Conservation (phyloP, 495 filamentous ascomycete genomes). For the Penicillium parvum region DNA sequence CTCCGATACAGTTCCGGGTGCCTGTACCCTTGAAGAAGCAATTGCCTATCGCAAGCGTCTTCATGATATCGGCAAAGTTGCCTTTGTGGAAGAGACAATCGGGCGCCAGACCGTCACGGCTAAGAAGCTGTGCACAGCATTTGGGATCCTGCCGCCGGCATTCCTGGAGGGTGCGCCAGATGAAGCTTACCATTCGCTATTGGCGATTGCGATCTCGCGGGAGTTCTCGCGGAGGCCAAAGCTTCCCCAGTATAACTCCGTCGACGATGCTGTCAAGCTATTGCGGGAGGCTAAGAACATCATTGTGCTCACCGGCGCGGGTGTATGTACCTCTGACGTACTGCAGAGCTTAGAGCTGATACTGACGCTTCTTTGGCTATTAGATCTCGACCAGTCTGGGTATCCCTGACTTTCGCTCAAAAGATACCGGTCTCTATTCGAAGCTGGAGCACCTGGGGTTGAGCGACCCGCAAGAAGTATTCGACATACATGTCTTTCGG, state of each 20-base stretch:
- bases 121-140: conserved; percentile 87
- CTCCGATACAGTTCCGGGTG: conserved; percentile 42
- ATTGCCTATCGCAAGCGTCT: conserved; percentile 62
- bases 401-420: conserved; percentile 66
- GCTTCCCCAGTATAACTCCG: conserved; percentile 72
- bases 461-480: conserved; percentile 88
- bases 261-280: conserved; percentile 81
- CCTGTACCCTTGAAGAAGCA: conserved; percentile 73
- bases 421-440: conserved; percentile 62
- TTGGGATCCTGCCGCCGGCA: conserved; percentile 71
- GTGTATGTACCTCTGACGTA: conserved; percentile 44
- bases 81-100: conserved; percentile 72
- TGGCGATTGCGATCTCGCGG: conserved; percentile 73
- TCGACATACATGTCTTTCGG: conserved; percentile 81
- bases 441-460: conserved; percentile 72
- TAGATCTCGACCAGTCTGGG: conserved; percentile 71
- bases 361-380: not conserved
- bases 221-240: conserved; percentile 80
- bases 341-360: not conserved
- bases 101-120: conserved; percentile 63
- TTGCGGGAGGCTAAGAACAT: conserved; percentile 74
- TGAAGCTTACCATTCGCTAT: conserved; percentile 65
- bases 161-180: conserved; percentile 74
- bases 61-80: conserved; percentile 66
- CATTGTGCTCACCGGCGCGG: conserved; percentile 90